These are phyloP conservation scores for Termitomyces sp. DNA, from an alignment of 1,284 basidiomycete species.

Conservation along the genomic window DNA sequence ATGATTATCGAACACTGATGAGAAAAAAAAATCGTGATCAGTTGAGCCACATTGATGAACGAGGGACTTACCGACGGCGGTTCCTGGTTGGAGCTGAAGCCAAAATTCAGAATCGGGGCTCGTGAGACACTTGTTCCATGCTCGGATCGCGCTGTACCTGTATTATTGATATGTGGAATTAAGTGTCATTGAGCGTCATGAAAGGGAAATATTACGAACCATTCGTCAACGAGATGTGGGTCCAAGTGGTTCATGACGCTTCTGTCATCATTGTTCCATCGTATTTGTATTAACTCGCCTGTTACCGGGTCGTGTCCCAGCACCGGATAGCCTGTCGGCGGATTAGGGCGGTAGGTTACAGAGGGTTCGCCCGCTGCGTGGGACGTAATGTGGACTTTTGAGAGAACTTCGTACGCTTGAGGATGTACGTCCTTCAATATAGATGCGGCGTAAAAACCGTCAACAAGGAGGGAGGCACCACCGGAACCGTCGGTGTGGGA, in stretches of 20 bases:
- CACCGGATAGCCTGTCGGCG: conserved; percentile 59
- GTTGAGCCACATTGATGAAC: too few species aligned
- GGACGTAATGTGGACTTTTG: conserved; percentile 67
- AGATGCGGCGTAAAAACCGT: conserved; percentile 89
- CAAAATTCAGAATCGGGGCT: conserved; percentile 86
- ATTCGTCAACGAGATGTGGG: conserved; percentile 59
- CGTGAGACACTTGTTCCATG: conserved; percentile 75
- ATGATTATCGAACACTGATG: conserved; percentile 86
- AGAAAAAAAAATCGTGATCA: too few species aligned
- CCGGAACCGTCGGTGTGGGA: conserved; percentile 80
- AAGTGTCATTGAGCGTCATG: background rate
- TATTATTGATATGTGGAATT: background rate
- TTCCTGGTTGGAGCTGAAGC: conserved; percentile 84
- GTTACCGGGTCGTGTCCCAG: conserved; percentile 59
- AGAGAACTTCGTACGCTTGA: conserved; percentile 68
- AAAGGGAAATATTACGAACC: conserved; percentile 39
- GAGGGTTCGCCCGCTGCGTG: conserved; percentile 84
- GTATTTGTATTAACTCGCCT: conserved; percentile 69
- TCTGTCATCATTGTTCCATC: conserved; percentile 96
- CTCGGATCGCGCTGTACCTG: conserved; percentile 80
- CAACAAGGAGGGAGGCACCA: conserved; percentile 86
- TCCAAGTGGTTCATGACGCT: conserved; percentile 68
- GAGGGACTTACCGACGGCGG: conserved; percentile 59
- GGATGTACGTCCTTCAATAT: conserved; percentile 74
- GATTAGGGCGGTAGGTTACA: conserved; percentile 61